phyloP scores from a whole-genome alignment of 1,284 basidiomycete genomes.

The Fomitiporia mediterranea region DNA sequence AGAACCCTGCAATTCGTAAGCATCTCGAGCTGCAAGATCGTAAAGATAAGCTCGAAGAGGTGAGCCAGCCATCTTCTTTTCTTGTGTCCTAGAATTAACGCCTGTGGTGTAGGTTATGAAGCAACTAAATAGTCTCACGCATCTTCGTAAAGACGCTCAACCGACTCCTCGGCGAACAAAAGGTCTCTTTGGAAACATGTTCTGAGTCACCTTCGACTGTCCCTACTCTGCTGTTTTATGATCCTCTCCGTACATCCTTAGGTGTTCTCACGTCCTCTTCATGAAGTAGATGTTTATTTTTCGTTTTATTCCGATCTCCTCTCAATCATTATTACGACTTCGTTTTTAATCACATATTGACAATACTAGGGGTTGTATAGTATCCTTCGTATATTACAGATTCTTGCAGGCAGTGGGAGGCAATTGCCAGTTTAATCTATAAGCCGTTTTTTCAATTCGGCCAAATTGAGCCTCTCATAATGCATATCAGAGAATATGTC shows the following conservation, averaged over 20 bases:
- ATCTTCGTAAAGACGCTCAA: constrained; percentile 72
- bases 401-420: no score
- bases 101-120: constrained; percentile 70
- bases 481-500: no score
- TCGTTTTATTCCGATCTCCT: constrained; percentile 3
- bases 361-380: constrained; percentile 3
- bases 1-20: constrained; percentile 82
- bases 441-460: no score
- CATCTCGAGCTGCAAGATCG: constrained; percentile 97
- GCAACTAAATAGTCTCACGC: constrained; percentile 81
- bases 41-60: constrained; percentile 97
- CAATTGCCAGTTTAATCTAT: no score
- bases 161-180: constrained; percentile 62
- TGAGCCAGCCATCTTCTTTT: constrained; percentile 30
- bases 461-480: no score
- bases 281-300: constrained; percentile 1
- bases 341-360: neutral
- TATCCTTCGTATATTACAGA: no score
- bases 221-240: no score
- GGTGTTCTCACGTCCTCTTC: neutral
- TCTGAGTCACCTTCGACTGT: no score
- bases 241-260: no score
- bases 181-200: constrained; percentile 70
- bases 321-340: constrained; percentile 5
- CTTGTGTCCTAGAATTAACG: constrained; percentile 10